phyloP scores from a whole-genome alignment of 2,329 filamentous ascomycete species.

The Fonsecaea monophora region DNA sequence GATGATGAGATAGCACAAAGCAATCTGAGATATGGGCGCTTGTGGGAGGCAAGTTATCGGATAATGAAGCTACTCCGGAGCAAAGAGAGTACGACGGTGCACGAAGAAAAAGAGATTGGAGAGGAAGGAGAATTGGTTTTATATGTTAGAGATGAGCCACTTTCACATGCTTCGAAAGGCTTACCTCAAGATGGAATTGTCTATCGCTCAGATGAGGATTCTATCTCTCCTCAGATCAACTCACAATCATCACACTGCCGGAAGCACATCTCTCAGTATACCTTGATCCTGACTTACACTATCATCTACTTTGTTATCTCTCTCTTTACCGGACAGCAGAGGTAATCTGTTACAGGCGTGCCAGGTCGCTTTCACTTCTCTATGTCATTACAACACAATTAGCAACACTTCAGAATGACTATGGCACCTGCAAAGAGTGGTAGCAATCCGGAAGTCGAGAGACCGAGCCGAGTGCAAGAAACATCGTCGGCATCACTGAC shows the following conservation, averaged over 20 bases:
- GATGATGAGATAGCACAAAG: neutral
- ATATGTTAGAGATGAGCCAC: neutral
- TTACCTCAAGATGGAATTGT: neutral
- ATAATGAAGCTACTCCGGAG: neutral
- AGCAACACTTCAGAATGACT: neutral
- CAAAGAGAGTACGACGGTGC: neutral
- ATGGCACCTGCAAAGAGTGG: neutral
- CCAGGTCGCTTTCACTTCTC: neutral
- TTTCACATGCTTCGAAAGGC: neutral
- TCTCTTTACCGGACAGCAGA: neutral
- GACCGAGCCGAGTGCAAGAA: neutral
- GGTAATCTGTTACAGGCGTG: neutral
- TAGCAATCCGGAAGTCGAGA: neutral
- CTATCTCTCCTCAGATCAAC: neutral
- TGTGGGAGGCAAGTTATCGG: neutral
- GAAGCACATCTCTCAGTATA: neutral
- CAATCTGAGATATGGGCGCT: neutral
- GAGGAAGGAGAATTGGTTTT: neutral
- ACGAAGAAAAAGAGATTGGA: neutral
- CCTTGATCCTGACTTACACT: neutral
- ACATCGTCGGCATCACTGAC: neutral
- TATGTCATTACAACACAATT: neutral
- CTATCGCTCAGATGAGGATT: neutral
- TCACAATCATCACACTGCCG: neutral
- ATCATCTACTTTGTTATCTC: neutral